phyloP scores from a whole-genome alignment of 805 yeast genomes.

The Yarrowia deformans region DNA sequence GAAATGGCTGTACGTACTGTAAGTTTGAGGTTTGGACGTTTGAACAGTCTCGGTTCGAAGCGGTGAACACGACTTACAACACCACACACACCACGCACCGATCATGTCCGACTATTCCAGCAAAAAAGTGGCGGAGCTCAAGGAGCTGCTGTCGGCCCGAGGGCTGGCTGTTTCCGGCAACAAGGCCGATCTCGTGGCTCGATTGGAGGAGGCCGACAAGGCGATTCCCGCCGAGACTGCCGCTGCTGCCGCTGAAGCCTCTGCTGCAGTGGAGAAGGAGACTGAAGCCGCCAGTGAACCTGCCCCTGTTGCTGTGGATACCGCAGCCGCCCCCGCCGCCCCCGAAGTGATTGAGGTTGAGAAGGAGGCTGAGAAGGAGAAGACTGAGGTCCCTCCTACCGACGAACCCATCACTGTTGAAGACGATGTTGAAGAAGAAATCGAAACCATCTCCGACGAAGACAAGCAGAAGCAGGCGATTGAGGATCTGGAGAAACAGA shows the following conservation, averaged over 20 bases:
- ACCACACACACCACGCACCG: neutral
- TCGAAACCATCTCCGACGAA: slow-evolving; percentile 49
- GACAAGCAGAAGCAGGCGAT: slow-evolving; percentile 67
- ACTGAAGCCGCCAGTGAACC: neutral
- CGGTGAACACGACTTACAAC: neutral
- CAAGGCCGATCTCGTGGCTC: slow-evolving; percentile 75
- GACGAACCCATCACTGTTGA: slow-evolving; percentile 42
- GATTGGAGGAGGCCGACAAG: slow-evolving; percentile 66
- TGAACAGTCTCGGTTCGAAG: neutral
- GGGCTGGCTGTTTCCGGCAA: slow-evolving; percentile 77
- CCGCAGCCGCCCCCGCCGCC: slow-evolving; percentile 1
- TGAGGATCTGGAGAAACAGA: slow-evolving; percentile 69
- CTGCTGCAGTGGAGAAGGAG: neutral
- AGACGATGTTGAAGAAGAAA: slow-evolving; percentile 41
- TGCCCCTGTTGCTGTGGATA: neutral
- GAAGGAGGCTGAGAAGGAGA: slow-evolving; percentile 42
- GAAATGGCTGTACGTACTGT: too few relatives aligned
- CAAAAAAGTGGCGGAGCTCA: slow-evolving; percentile 74
- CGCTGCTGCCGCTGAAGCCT: slow-evolving; percentile 2
- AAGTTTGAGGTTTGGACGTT: too few relatives aligned
- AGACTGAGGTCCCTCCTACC: neutral
- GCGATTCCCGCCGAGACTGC: slow-evolving; percentile 43
- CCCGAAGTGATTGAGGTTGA: slow-evolving; percentile 40
- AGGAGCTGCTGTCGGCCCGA: slow-evolving; percentile 71
- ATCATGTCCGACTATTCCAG: slow-evolving; percentile 44